Percentiles rank a stretch among this genome's conserved stretches.
Conservation (phyloP, 306 rosid genomes). For the Benincasa hispida region DNA sequence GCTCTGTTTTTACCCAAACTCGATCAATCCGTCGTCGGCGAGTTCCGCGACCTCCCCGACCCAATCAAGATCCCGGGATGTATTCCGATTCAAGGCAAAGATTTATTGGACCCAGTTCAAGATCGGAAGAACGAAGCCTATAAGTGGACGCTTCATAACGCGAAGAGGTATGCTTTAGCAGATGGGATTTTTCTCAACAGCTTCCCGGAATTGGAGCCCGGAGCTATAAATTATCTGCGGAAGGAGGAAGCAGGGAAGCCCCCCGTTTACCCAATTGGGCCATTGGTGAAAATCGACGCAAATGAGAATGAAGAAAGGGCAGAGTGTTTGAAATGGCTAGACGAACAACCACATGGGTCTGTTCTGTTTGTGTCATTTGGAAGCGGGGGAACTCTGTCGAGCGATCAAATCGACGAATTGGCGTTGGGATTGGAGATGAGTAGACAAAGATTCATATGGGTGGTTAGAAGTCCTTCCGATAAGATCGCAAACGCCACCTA, state of each 20-base stretch:
- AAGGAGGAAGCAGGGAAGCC: slow-evolving; percentile 24
- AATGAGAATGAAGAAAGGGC: neutral
- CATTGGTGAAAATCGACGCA: slow-evolving; percentile 23
- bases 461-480: slow-evolving; percentile 27
- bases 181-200: slow-evolving; percentile 44
- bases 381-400: slow-evolving; percentile 33
- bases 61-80: slow-evolving; percentile 51
- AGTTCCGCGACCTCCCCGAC: slow-evolving; percentile 29
- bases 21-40: slow-evolving; percentile 23
- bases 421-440: slow-evolving; percentile 34
- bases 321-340: slow-evolving; percentile 31
- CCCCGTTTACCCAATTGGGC: slow-evolving; percentile 48
- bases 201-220: slow-evolving; percentile 52
- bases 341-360: slow-evolving; percentile 29
- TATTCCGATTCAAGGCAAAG: slow-evolving; percentile 33
- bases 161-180: slow-evolving; percentile 25
- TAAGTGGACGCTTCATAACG: slow-evolving; percentile 28
- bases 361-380: slow-evolving; percentile 32
- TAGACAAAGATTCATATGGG: slow-evolving; percentile 33
- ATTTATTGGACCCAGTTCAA: slow-evolving; percentile 42
- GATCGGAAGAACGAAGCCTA: slow-evolving; percentile 50
- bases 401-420: slow-evolving; percentile 19
- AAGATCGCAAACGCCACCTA: slow-evolving; percentile 20
- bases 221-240: slow-evolving; percentile 16
- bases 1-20: slow-evolving; percentile 30